Evolutionary conservation across 176 grass and related monocot genomes (phyloP).

Genomic region (Ensete glaucum): DNA sequence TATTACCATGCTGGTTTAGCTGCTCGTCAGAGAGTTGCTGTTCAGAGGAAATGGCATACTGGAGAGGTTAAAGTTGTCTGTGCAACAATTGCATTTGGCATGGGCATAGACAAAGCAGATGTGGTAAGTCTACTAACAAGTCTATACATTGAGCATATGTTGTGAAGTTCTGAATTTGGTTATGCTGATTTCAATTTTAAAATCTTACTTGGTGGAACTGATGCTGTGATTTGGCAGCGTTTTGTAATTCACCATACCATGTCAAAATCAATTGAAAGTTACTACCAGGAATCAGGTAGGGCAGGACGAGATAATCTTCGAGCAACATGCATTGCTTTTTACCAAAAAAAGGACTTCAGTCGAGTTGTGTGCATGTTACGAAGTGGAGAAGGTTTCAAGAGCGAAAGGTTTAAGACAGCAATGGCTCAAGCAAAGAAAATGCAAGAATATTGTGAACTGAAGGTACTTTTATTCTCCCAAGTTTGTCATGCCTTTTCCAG

Average conservation of each 20-base stretch:
- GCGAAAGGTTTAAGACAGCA: slow-evolving; percentile 46
- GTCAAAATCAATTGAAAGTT: slow-evolving; percentile 94
- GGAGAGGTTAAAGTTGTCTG: slow-evolving; percentile 76
- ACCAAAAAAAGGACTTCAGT: slow-evolving; percentile 87
- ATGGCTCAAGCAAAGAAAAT: slow-evolving; percentile 98
- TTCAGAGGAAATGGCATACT: slow-evolving; percentile 80
- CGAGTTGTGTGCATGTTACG: slow-evolving; percentile 83
- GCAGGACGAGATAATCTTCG: slow-evolving; percentile 68
- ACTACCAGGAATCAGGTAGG: slow-evolving; percentile 90
- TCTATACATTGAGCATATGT: slow-evolving; percentile 2
- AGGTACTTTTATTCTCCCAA: slow-evolving; percentile 31
- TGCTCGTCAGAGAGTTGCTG: slow-evolving; percentile 42
- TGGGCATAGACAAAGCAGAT: slow-evolving; percentile 96
- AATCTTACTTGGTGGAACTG: slow-evolving; percentile 17
- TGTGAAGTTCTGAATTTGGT: slow-evolving; percentile 3
- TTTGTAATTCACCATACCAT: slow-evolving; percentile 87
- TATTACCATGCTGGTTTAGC: slow-evolving; percentile 79
- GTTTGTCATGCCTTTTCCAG: neutral
- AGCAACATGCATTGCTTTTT: slow-evolving; percentile 51
- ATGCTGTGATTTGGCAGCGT: slow-evolving; percentile 28
- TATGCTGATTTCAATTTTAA: neutral
- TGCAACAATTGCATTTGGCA: slow-evolving; percentile 91
- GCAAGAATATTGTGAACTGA: slow-evolving; percentile 75
- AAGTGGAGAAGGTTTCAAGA: slow-evolving; percentile 36
- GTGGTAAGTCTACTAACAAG: slow-evolving; percentile 37